Conservation (phyloP, 2,329 filamentous ascomycete genomes). For the Sclerotinia subarctica region DNA sequence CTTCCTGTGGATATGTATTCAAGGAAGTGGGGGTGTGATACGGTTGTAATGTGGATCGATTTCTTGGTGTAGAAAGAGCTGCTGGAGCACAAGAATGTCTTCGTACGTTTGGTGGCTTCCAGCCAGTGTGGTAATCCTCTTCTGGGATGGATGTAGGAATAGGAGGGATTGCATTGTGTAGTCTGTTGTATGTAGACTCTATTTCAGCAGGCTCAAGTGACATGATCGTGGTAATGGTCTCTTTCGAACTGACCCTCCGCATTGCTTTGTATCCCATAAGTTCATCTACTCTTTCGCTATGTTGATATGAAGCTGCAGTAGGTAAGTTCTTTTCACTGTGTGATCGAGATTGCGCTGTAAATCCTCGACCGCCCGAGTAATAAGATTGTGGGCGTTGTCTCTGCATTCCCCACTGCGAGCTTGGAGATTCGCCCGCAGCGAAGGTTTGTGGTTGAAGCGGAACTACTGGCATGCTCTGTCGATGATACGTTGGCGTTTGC, state of each 20-base stretch:
- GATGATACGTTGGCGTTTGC: constrained; percentile 10
- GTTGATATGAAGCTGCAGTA: constrained; percentile 24
- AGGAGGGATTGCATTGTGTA: constrained; percentile 31
- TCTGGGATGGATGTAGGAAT: constrained; percentile 27
- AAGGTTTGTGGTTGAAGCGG: not conserved
- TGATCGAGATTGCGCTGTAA: constrained; percentile 30
- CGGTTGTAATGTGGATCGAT: constrained; percentile 3
- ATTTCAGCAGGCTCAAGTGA: constrained; percentile 34
- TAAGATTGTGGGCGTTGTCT: constrained; percentile 25
- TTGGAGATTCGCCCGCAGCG: not conserved
- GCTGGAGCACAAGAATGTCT: constrained; percentile 7
- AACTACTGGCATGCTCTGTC: constrained; percentile 24
- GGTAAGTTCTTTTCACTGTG: constrained; percentile 27
- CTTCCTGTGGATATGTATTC: constrained; percentile 14
- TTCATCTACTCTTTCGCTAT: constrained; percentile 28
- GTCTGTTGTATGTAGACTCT: constrained; percentile 28
- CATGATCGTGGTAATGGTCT: constrained; percentile 35
- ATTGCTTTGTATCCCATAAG: constrained; percentile 30
- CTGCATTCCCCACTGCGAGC: constrained; percentile 21
- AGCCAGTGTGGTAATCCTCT: constrained; percentile 17
- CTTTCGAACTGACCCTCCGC: constrained; percentile 28
- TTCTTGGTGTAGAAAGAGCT: constrained; percentile 3
- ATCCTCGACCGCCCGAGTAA: constrained; percentile 25
- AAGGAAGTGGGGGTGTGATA: constrained; percentile 1
- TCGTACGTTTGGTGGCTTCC: constrained; percentile 9